A percentile compares a stretch with the other conserved stretches of the same genome.
phyloP scores from a whole-genome alignment of 2,329 filamentous ascomycete species.

The Ophiostoma triangulosporum region DNA sequence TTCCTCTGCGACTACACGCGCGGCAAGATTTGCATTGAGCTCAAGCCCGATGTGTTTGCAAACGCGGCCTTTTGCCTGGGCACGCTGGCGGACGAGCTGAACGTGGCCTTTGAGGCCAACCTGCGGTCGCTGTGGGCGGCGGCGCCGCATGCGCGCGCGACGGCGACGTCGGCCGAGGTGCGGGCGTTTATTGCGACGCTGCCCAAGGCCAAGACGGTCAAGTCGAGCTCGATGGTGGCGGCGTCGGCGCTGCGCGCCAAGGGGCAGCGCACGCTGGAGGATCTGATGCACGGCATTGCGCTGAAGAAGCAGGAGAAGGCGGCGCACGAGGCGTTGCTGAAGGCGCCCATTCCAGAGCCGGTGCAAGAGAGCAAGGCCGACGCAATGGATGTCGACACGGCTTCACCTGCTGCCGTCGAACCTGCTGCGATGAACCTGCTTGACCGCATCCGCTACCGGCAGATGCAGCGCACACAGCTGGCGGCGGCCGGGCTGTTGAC shows the following conservation, averaged over 20 bases:
- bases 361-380: background rate
- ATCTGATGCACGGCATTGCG: constrained; percentile 50
- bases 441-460: constrained; percentile 63
- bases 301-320: constrained; percentile 35
- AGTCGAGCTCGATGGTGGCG: constrained; percentile 37
- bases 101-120: constrained; percentile 40
- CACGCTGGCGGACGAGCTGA: constrained; percentile 33
- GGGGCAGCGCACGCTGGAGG: constrained; percentile 54
- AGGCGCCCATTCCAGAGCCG: constrained; percentile 16
- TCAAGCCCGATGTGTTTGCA: constrained; percentile 23
- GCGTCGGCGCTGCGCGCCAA: constrained; percentile 46
- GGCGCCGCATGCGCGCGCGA: constrained; percentile 2
- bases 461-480: constrained; percentile 32
- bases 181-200: constrained; percentile 41
- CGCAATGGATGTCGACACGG: constrained; percentile 4
- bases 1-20: constrained; percentile 30
- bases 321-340: constrained; percentile 22
- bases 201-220: constrained; percentile 39
- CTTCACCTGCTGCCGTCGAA: background rate
- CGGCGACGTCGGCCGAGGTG: constrained; percentile 17
- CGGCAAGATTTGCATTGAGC: constrained; percentile 41
- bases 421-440: constrained; percentile 45
- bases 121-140: constrained; percentile 32
- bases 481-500: constrained; percentile 26
- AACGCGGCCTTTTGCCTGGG: constrained; percentile 26